Conservation (phyloP, 73 alveolate genomes). For the Diophrys sp. region DNA sequence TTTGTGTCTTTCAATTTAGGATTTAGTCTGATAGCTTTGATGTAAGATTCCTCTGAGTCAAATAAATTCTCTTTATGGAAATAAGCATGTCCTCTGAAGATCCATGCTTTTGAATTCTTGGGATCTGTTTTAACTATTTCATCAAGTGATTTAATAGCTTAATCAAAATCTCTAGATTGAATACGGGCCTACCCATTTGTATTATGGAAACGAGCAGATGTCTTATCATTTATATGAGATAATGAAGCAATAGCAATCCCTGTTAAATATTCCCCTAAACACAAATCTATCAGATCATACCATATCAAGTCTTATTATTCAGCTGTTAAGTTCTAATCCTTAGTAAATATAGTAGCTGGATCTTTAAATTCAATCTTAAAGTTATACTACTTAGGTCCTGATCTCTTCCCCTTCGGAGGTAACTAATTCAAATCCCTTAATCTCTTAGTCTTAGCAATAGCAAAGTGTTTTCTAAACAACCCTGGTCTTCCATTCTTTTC, state of each 20-base stretch:
- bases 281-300: conserved; percentile 64
- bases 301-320: conserved; percentile 60
- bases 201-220: conserved; percentile 16
- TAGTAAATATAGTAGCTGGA: conserved; percentile 30
- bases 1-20: conserved; percentile 31
- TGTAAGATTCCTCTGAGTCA: conserved; percentile 86
- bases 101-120: conserved; percentile 66
- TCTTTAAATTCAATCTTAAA: conserved; percentile 48
- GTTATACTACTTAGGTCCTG: conserved; percentile 28
- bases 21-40: conserved; percentile 70
- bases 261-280: conserved; percentile 43
- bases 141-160: conserved; percentile 40
- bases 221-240: conserved; percentile 24
- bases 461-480: conserved; percentile 56
- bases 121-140: conserved; percentile 48
- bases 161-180: conserved; percentile 6
- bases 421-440: conserved; percentile 47
- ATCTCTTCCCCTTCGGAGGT: conserved; percentile 23
- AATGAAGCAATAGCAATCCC: conserved; percentile 57
- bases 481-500: conserved; percentile 45
- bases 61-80: conserved; percentile 60
- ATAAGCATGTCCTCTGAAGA: conserved; percentile 83
- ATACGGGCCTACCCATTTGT: conserved; percentile 22
- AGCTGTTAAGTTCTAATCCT: conserved; percentile 35
- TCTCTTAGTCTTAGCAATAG: conserved; percentile 57